phyloP scores from a whole-genome alignment of 176 grass and related monocot species.

The Oryza coarctata region DNA sequence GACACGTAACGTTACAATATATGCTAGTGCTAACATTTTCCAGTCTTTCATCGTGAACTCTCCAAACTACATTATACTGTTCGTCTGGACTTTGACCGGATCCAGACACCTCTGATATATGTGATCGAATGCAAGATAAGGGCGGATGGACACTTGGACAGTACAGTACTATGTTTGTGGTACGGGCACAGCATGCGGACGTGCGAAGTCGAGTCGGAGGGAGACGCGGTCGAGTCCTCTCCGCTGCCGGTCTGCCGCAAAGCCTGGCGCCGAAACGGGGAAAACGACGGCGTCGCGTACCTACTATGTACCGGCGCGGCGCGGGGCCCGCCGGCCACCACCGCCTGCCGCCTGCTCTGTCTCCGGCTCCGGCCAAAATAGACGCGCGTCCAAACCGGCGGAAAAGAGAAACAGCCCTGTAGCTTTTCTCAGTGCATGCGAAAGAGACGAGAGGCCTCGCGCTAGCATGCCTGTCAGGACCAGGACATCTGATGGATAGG shows the following conservation, averaged over 20 bases:
- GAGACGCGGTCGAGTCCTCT: neutral
- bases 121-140: neutral
- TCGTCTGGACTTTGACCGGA: too few relatives aligned
- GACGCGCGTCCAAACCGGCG: slow-evolving; percentile 37
- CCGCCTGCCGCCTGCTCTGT: neutral
- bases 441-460: neutral
- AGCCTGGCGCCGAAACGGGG: neutral
- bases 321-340: neutral
- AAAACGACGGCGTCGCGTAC: neutral
- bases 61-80: too few relatives aligned
- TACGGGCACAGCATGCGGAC: neutral
- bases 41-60: too few relatives aligned
- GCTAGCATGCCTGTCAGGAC: too few relatives aligned
- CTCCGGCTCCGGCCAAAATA: slow-evolving; percentile 22
- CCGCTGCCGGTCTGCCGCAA: neutral
- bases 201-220: neutral
- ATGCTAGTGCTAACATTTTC: too few relatives aligned
- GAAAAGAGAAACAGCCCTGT: neutral
- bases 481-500: too few relatives aligned
- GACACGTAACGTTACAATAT: too few relatives aligned
- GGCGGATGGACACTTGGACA: neutral
- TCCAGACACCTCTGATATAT: too few relatives aligned
- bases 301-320: neutral
- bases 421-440: neutral
- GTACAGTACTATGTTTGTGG: neutral